phyloP scores from a whole-genome alignment of 768 basidiomycete species.

The Pulveroboletus frians region DNA sequence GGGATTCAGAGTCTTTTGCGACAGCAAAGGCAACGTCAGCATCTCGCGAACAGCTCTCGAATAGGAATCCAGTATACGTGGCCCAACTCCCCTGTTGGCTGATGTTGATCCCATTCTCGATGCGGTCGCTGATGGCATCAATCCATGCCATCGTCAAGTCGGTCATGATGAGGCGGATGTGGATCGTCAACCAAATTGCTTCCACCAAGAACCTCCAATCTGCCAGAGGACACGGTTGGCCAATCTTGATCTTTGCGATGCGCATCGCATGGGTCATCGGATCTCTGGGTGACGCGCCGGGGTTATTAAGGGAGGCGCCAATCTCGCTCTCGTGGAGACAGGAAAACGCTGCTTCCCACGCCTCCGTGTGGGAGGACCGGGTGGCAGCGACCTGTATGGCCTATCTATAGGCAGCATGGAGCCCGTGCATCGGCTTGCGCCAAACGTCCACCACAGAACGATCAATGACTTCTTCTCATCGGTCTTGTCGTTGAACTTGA shows the following conservation, averaged over 20 bases:
- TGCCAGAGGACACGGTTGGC: conserved; percentile 52
- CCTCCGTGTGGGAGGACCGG: conserved; percentile 51
- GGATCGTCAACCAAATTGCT: conserved; percentile 50
- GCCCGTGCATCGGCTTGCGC: conserved; percentile 32
- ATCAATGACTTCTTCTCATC: conserved; percentile 23
- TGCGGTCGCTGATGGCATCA: conserved; percentile 26
- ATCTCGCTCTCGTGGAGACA: conserved; percentile 48
- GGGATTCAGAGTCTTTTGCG: conserved; percentile 45
- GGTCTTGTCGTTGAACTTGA: conserved; percentile 12
- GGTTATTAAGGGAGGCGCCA: conserved; percentile 28
- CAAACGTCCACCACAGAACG: conserved; percentile 33
- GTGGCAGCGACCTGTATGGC: conserved; percentile 38
- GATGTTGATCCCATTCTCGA: conserved; percentile 11
- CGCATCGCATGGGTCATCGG: conserved; percentile 49
- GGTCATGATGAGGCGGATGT: conserved; percentile 49
- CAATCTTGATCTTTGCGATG: conserved; percentile 47
- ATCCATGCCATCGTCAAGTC: conserved; percentile 41
- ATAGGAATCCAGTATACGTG: conserved; percentile 42
- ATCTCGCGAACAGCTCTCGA: conserved; percentile 44
- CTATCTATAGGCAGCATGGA: conserved; percentile 38
- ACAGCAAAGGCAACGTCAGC: conserved; percentile 41
- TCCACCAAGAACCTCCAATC: conserved; percentile 59
- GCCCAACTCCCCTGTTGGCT: conserved; percentile 42
- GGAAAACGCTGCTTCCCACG: conserved; percentile 59
- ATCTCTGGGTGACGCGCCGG: conserved; percentile 32